Conservation (phyloP, 169 alveolate species). For the Fabrea salina region DNA sequence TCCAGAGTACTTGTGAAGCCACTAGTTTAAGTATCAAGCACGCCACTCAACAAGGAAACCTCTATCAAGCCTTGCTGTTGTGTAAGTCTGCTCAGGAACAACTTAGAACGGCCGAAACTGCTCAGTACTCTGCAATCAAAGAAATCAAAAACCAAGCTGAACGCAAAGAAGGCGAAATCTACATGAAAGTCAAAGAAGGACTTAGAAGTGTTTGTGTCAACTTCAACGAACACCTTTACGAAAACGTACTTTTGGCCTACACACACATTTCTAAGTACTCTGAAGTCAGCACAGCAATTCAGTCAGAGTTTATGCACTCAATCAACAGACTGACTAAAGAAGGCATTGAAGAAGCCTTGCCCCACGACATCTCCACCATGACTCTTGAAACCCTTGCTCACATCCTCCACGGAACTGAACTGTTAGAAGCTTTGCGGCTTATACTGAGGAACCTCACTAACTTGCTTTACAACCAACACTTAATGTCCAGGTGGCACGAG, state of each 20-base stretch:
- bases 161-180: not conserved
- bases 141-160: not conserved
- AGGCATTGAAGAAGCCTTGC: not conserved
- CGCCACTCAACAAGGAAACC: slow-evolving; percentile 6
- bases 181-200: slow-evolving; percentile 7
- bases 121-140: not conserved
- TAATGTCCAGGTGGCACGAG: slow-evolving; percentile 28
- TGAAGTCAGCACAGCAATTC: slow-evolving; percentile 20
- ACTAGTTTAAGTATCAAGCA: slow-evolving; percentile 19
- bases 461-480: slow-evolving; percentile 15
- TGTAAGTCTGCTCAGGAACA: not conserved
- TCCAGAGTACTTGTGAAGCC: not conserved
- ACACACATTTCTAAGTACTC: not conserved
- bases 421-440: not conserved
- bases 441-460: not conserved
- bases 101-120: not conserved
- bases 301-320: slow-evolving; percentile 6
- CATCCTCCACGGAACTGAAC: not conserved
- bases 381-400: slow-evolving; percentile 3
- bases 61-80: slow-evolving; percentile 13
- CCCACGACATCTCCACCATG: not conserved
- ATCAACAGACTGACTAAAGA: not conserved
- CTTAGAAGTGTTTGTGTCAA: not conserved
- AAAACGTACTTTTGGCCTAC: slow-evolving; percentile 13
- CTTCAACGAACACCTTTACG: not conserved